A percentile compares a stretch with the other conserved stretches of the same genome.
phyloP scores from a whole-genome alignment of 2,329 filamentous ascomycete species.

The Chaetoscypha palmicola region DNA sequence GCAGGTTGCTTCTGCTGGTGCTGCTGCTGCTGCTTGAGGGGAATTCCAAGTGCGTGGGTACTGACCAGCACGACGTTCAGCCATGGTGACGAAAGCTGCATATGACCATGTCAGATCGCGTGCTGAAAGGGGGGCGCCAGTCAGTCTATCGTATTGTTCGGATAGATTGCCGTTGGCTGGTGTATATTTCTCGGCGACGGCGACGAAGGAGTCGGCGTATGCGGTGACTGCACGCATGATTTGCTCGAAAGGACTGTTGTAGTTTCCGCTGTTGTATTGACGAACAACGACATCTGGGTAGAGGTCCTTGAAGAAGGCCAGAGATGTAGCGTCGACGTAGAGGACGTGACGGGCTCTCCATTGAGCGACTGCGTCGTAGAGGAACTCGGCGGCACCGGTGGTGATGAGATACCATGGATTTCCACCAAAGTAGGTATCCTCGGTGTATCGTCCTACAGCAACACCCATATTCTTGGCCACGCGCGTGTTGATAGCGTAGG shows the following conservation, averaged over 20 bases:
- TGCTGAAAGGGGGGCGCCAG: constrained; percentile 52
- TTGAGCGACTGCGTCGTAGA: constrained; percentile 68
- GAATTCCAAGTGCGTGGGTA: constrained; percentile 50
- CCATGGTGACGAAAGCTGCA: constrained; percentile 58
- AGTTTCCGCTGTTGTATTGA: constrained; percentile 53
- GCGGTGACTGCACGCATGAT: constrained; percentile 49
- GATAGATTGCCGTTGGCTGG: constrained; percentile 52
- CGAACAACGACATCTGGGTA: constrained; percentile 52
- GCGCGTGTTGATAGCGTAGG: constrained; percentile 61
- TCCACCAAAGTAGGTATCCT: constrained; percentile 68
- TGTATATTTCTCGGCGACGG: constrained; percentile 43
- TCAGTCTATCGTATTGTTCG: constrained; percentile 57
- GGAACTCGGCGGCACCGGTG: constrained; percentile 68
- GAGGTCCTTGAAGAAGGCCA: constrained; percentile 65
- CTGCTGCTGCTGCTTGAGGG: constrained; percentile 37
- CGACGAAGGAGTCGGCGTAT: constrained; percentile 54
- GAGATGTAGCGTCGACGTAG: constrained; percentile 54
- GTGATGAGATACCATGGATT: constrained; percentile 78
- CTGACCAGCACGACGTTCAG: constrained; percentile 46
- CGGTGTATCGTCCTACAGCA: constrained; percentile 58
- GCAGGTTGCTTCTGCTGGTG: constrained; percentile 43
- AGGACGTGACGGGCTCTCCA: constrained; percentile 59
- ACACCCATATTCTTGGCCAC: constrained; percentile 54
- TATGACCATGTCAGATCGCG: constrained; percentile 69
- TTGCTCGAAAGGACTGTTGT: constrained; percentile 45